Base-by-base conservation (phyloP, 495 filamentous ascomycete species). In the Lophiotrema nucula region DNA sequence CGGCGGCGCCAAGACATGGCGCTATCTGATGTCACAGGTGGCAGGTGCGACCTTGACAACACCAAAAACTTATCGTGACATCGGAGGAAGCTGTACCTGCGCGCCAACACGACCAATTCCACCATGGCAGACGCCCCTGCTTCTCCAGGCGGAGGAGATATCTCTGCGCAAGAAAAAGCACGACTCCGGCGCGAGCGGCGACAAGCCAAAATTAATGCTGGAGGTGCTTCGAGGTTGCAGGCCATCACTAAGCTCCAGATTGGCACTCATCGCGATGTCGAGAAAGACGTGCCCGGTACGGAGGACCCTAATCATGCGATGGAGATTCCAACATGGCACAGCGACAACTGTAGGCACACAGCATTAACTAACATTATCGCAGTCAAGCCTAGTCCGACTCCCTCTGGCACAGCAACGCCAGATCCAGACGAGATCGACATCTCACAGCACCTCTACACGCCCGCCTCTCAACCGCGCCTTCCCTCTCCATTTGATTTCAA, bases 111-210 rank as follows among this genome's bases (percentile, higher is more conserved):
- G n/a, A n/a, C n/a, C n/a, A n/a, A n/a, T n/a, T n/a, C n/a, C n/a
- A n/a, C n/a, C 58, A 67, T 63, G 64, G 54, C 58, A 16, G 65
- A 67, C 48, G 46, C 51, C 16, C 11, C 56, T 10, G 10, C 50
- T 3, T 45, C 68, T 12, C 47, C 73, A 35, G 77, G 79, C 65
- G 81, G n/a, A n/a, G n/a, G n/a, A n/a, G n/a, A n/a, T n/a, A n/a
- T 81, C 1, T 75, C 81, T 18, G 79, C 78, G 27, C 83, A 85
- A 59, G 70, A 87, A 60, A 85, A 92, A 69, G 88, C 89, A 23
- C 87, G 90, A 18, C 78, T 90, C 33, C 90, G 92, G 60, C 91
- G 93, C 60, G 91, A 96, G 71, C 85, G 90, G 33, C 83, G 90
- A 21, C 88, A 95, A 72, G 89, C 91, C 25, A 96, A 95, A 75